These are phyloP conservation scores for Xylaria grammica DNA, from an alignment of 495 filamentous ascomycete genomes.

Conservation along the genomic window DNA sequence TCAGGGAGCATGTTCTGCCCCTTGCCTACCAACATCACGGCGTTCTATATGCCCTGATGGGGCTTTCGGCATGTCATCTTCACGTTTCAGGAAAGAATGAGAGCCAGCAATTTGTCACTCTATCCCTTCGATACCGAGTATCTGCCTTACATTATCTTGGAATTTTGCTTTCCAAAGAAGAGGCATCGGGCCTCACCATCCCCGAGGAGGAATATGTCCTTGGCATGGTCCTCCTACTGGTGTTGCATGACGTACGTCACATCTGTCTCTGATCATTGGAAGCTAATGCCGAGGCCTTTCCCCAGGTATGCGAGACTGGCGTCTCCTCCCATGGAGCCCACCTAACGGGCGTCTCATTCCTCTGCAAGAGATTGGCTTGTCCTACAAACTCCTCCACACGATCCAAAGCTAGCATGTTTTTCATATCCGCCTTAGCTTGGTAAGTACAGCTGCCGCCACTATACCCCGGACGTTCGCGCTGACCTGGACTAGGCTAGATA, in stretches of 20 bases:
- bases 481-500: not conserved
- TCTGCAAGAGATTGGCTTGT: constrained; percentile 5
- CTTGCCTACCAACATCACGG: not conserved
- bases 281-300: not conserved
- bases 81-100: not conserved
- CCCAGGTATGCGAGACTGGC: not conserved
- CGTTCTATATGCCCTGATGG: not conserved
- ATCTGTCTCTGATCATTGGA: not conserved
- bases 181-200: not conserved
- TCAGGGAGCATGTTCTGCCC: not conserved
- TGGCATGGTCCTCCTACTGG: not conserved
- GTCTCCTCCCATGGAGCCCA: not conserved
- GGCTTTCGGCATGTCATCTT: not conserved
- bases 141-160: not conserved
- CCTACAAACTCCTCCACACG: not conserved
- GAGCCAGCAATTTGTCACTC: not conserved
- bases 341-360: not conserved
- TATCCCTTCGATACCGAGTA: not conserved
- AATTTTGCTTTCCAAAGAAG: constrained; percentile 1
- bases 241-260: not conserved
- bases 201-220: not conserved
- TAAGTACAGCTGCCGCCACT: not conserved
- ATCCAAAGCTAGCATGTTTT: not conserved
- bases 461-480: not conserved
- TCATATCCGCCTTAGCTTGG: not conserved